Evolutionary conservation across 2,329 filamentous ascomycete genomes (phyloP).

Genomic region (Pestalotiopsis sp.): DNA sequence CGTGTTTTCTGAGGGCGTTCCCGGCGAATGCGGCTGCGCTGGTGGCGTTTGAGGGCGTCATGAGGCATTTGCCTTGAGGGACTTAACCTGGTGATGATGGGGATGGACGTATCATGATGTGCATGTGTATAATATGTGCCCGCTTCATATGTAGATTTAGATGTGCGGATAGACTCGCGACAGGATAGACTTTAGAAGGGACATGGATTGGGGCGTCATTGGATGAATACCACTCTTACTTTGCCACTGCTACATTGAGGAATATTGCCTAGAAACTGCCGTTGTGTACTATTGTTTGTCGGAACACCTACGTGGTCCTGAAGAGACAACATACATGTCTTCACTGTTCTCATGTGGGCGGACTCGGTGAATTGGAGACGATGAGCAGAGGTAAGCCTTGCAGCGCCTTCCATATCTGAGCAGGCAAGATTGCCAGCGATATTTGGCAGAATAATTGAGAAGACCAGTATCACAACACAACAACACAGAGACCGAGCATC

Average conservation of each 20-base stretch:
- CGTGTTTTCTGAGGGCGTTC: constrained; percentile 91
- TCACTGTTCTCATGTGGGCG: background rate
- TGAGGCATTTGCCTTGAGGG: constrained; percentile 62
- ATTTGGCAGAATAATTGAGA: background rate
- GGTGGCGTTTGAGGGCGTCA: constrained; percentile 89
- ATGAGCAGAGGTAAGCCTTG: background rate
- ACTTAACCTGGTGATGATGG: background rate
- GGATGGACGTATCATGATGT: constrained; percentile 79
- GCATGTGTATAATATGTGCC: constrained; percentile 43
- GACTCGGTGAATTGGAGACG: background rate
- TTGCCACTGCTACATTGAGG: background rate
- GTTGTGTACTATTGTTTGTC: too few relatives aligned
- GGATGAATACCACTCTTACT: background rate
- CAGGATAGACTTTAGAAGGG: background rate
- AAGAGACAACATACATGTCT: background rate
- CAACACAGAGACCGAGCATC: background rate
- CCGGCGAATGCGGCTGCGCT: constrained; percentile 94
- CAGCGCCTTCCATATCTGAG: background rate
- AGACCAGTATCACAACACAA: background rate
- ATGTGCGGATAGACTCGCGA: constrained; percentile 1
- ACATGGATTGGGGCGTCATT: background rate
- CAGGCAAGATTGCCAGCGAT: background rate
- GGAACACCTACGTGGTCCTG: too few relatives aligned
- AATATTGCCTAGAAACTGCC: too few relatives aligned
- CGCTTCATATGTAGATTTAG: background rate